Conservation (phyloP, 139 green algal genomes). For the Yamagishiella unicocca region DNA sequence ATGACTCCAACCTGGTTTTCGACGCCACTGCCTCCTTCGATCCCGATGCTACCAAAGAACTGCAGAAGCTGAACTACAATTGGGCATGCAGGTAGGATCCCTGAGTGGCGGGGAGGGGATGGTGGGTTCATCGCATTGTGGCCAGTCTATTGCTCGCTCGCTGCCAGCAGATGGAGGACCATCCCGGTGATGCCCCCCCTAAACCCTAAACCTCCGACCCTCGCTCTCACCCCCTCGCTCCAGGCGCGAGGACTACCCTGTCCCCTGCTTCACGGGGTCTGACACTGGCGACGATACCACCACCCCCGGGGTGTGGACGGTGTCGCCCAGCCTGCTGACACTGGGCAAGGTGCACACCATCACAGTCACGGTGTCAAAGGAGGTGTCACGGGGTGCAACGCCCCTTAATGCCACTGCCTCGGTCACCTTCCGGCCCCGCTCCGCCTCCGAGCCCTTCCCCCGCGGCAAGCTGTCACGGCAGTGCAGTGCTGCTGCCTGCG, state of each 20-base stretch:
- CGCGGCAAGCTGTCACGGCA: slow-evolving; percentile 8
- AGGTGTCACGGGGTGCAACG: neutral
- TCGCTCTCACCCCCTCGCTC: neutral
- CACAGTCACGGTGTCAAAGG: slow-evolving; percentile 24
- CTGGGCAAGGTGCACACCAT: neutral
- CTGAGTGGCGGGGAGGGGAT: no score
- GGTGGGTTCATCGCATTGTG: no score
- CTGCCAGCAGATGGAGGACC: no score
- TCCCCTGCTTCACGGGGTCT: slow-evolving; percentile 10
- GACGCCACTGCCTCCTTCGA: neutral
- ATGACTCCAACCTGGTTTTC: neutral
- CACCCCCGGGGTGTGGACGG: neutral
- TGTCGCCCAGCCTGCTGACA: neutral
- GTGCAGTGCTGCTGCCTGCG: neutral
- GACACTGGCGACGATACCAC: neutral
- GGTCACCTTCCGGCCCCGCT: neutral
- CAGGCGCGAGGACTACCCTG: slow-evolving; percentile 25
- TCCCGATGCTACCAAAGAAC: neutral
- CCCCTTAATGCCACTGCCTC: neutral
- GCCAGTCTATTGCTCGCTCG: no score
- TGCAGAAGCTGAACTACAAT: neutral
- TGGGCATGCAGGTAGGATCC: slow-evolving; percentile 23
- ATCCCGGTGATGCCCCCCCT: no score
- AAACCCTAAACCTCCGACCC: no score
- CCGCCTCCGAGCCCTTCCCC: neutral